Conservation (phyloP, 345 rosid genomes). For the Hypericum perforatum region DNA sequence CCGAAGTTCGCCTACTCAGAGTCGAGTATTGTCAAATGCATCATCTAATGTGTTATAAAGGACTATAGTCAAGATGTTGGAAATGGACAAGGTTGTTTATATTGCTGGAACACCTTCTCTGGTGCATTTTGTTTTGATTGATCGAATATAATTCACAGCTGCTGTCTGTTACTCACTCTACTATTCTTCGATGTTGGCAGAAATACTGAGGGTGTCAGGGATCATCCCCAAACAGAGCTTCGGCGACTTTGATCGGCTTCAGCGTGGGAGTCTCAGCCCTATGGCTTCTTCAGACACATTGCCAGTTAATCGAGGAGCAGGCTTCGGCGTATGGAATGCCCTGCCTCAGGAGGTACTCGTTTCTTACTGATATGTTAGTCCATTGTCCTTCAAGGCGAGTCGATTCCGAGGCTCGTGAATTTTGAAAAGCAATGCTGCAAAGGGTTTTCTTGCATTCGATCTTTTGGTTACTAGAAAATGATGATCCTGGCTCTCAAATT, state of each 20-base stretch:
- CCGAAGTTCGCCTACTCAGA: too few species aligned
- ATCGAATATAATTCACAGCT: not conserved
- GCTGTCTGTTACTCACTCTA: not conserved
- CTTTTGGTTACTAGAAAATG: not conserved
- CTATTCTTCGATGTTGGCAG: not conserved
- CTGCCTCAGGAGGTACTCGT: conserved; percentile 1
- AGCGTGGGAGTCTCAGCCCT: not conserved
- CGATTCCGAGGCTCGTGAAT: too few species aligned
- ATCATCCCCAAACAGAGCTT: not conserved
- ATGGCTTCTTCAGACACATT: not conserved
- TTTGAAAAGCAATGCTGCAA: too few species aligned
- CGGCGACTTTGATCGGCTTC: not conserved
- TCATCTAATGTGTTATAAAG: too few species aligned
- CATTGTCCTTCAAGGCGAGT: not conserved
- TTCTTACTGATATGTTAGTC: not conserved
- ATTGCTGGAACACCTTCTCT: too few species aligned
- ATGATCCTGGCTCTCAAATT: not conserved
- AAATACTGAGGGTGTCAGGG: conserved; percentile 3
- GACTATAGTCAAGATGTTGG: too few species aligned
- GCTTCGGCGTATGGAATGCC: not conserved
- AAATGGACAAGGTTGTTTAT: too few species aligned
- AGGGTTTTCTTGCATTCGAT: not conserved
- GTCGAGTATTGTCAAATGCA: too few species aligned
- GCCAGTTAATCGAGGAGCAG: not conserved
- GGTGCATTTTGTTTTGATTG: too few species aligned